phyloP scores from a whole-genome alignment of 495 filamentous ascomycete species.

The Trichoderma gamsii region DNA sequence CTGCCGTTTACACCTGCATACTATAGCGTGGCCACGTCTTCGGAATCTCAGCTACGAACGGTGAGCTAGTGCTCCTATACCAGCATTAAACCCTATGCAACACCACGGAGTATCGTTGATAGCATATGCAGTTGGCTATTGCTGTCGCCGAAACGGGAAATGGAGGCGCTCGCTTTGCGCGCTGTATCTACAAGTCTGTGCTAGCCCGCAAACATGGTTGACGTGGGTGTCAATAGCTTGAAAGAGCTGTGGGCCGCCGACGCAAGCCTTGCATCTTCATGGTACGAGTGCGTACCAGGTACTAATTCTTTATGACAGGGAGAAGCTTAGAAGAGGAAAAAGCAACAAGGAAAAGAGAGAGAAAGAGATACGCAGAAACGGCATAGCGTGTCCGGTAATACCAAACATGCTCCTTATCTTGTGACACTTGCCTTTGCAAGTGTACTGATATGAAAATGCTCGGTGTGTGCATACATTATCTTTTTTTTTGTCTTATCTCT shows the following conservation, averaged over 20 bases:
- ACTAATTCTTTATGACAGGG: too few species aligned
- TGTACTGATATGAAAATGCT: background rate
- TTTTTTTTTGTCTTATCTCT: background rate
- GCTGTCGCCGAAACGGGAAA: background rate
- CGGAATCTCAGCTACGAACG: background rate
- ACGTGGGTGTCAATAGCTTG: background rate
- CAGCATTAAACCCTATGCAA: background rate
- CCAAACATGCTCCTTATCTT: too few species aligned
- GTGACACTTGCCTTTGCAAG: too few species aligned
- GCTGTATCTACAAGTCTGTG: background rate
- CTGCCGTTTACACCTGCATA: background rate
- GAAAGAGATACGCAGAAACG: too few species aligned
- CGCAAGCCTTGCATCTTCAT: background rate
- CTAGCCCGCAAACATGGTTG: background rate
- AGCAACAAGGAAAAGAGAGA: too few species aligned
- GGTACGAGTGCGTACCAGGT: background rate
- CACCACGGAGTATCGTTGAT: background rate
- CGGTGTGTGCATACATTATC: background rate
- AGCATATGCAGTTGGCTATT: background rate
- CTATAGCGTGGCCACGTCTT: constrained; percentile 7
- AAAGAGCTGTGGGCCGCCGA: background rate
- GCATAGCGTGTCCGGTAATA: too few species aligned
- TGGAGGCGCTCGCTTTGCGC: background rate
- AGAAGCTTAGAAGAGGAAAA: too few species aligned
- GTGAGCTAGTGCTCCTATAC: background rate